These are phyloP conservation scores for Canavalia gladiata DNA, from an alignment of 306 rosid genomes.

Conservation along the genomic window DNA sequence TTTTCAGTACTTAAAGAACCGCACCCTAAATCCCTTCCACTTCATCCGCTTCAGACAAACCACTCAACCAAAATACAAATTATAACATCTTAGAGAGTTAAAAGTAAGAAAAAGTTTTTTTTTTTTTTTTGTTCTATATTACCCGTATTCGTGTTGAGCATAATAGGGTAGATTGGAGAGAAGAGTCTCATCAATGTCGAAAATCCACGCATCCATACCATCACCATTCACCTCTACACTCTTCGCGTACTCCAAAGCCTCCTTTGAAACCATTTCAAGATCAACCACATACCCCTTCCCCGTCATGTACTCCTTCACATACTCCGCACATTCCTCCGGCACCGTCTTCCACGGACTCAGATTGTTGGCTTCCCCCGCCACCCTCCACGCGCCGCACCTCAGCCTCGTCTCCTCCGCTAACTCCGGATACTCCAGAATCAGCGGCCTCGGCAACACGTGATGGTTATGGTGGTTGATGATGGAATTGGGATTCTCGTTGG, in stretches of 20 bases:
- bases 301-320: slow-evolving; percentile 70
- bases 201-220: slow-evolving; percentile 86
- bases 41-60: too few species aligned
- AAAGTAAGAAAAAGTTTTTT: too few species aligned
- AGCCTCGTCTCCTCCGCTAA: slow-evolving; percentile 53
- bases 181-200: slow-evolving; percentile 88
- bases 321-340: slow-evolving; percentile 69
- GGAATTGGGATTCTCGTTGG: slow-evolving; percentile 52
- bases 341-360: slow-evolving; percentile 72
- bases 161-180: slow-evolving; percentile 94
- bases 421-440: slow-evolving; percentile 63
- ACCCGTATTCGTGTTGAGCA: slow-evolving; percentile 82
- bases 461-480: not conserved
- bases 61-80: too few species aligned
- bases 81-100: too few species aligned
- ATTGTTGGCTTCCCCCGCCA: slow-evolving; percentile 86
- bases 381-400: slow-evolving; percentile 81
- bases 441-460: slow-evolving; percentile 60
- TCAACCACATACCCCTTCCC: slow-evolving; percentile 69
- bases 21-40: too few species aligned
- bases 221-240: slow-evolving; percentile 62
- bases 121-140: not conserved
- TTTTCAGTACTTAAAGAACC: too few species aligned
- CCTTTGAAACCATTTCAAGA: slow-evolving; percentile 66
- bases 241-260: slow-evolving; percentile 67